These are phyloP conservation scores for Astragalus membranaceus DNA, from an alignment of 306 rosid genomes.

Conservation along the genomic window DNA sequence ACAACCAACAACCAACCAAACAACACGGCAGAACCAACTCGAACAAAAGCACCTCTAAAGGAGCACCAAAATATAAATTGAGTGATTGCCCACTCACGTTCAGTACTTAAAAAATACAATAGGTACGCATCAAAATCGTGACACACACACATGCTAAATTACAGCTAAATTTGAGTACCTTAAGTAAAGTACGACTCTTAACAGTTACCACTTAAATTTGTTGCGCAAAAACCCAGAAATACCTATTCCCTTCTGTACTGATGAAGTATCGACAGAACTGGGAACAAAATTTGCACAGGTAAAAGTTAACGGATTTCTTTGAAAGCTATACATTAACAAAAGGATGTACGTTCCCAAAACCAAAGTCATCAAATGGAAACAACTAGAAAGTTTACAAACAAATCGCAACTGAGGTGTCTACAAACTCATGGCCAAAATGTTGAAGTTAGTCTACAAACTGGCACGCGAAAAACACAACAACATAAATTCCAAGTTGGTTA, in stretches of 20 bases:
- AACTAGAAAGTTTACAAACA: conserved; percentile 9
- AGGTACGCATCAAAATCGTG: not conserved
- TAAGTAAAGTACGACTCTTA: not conserved
- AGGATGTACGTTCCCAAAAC: conserved; percentile 3
- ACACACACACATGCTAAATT: not conserved
- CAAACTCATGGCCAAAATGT: conserved; percentile 11
- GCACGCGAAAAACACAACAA: conserved; percentile 18
- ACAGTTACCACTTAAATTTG: not conserved
- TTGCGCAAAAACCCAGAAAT: not conserved
- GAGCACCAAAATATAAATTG: no score
- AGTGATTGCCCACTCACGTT: no score
- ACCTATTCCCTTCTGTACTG: not conserved
- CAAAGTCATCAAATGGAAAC: conserved; percentile 3
- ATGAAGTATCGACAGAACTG: not conserved
- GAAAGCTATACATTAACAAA: not conserved
- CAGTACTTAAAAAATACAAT: no score
- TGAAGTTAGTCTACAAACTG: conserved; percentile 6
- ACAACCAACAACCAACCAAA: no score
- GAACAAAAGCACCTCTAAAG: no score
- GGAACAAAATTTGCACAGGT: not conserved
- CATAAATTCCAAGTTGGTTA: conserved; percentile 7
- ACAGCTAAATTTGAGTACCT: not conserved
- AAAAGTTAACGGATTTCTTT: not conserved
- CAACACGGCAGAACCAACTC: no score
- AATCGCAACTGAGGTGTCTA: conserved; percentile 20